Evolutionary conservation across 805 yeast genomes (phyloP).

Genomic region (Kazachstania africana): DNA sequence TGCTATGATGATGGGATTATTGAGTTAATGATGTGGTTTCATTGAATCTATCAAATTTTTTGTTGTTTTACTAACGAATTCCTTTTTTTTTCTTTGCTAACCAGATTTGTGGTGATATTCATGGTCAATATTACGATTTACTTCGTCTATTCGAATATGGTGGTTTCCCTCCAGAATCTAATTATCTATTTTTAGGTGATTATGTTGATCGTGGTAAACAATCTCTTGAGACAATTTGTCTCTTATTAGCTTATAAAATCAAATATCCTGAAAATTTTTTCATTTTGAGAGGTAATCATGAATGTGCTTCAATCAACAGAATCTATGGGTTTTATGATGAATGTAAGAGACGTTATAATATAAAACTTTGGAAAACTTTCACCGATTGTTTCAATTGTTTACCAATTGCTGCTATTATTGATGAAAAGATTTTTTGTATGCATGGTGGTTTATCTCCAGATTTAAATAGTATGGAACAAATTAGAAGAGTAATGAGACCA

Average conservation of each 20-base stretch:
- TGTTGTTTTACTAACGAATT: constrained; percentile 3
- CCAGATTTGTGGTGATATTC: constrained; percentile 99
- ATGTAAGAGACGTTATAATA: constrained; percentile 95
- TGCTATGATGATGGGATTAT: no score
- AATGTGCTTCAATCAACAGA: constrained; percentile 95
- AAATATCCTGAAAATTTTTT: constrained; percentile 97
- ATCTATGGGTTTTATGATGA: constrained; percentile 98
- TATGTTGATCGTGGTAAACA: constrained; percentile 98
- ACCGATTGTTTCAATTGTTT: constrained; percentile 97
- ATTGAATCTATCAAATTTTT: no score
- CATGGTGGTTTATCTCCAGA: constrained; percentile 98
- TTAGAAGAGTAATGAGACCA: constrained; percentile 97
- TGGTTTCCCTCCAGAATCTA: constrained; percentile 98
- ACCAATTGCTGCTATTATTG: constrained; percentile 97
- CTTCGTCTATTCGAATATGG: constrained; percentile 94
- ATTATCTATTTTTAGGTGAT: constrained; percentile 90
- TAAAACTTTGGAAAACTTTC: constrained; percentile 96
- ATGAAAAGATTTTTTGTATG: constrained; percentile 96
- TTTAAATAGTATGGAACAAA: constrained; percentile 95
- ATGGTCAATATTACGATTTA: constrained; percentile 95
- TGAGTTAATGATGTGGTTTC: no score
- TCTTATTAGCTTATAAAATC: constrained; percentile 88
- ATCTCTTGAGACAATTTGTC: constrained; percentile 89
- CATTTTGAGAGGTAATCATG: constrained; percentile 95
- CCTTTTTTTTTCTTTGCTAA: not conserved